Conservation (phyloP, 164 flowering plant species). For the Aristolochia contorta region DNA sequence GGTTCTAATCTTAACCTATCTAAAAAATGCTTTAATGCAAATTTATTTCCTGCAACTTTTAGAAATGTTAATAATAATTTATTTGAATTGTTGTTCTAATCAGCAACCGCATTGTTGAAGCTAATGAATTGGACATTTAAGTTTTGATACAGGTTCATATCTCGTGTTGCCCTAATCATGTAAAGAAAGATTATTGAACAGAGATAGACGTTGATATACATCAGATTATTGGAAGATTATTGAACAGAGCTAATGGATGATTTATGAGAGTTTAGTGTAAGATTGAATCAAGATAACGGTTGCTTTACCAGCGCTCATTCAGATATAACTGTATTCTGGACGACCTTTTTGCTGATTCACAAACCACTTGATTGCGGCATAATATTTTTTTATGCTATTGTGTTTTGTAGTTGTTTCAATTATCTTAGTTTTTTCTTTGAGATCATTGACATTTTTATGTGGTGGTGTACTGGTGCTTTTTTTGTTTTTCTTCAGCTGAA, state of each 20-base stretch:
- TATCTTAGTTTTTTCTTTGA: no score
- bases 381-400: no score
- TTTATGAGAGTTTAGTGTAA: no score
- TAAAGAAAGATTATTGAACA: constrained; percentile 33
- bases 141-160: constrained; percentile 58
- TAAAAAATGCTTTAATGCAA: constrained; percentile 33
- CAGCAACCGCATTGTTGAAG: constrained; percentile 19
- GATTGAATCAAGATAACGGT: no score
- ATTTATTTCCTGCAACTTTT: constrained; percentile 18
- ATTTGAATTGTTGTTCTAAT: constrained; percentile 3
- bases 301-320: constrained; percentile 16
- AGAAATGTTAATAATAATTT: constrained; percentile 17
- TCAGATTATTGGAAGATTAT: neutral
- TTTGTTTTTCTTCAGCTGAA: no score
- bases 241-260: no score
- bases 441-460: no score
- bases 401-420: no score
- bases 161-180: constrained; percentile 33
- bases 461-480: no score
- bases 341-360: no score
- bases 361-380: no score
- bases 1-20: constrained; percentile 79
- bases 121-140: constrained; percentile 50
- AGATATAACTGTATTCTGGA: constrained; percentile 1
- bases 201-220: constrained; percentile 24